Evolutionary conservation across 257 asterid species (phyloP), one percentile per base, ranked within the genome.

Genomic region (Solanum sejunctum): DNA sequence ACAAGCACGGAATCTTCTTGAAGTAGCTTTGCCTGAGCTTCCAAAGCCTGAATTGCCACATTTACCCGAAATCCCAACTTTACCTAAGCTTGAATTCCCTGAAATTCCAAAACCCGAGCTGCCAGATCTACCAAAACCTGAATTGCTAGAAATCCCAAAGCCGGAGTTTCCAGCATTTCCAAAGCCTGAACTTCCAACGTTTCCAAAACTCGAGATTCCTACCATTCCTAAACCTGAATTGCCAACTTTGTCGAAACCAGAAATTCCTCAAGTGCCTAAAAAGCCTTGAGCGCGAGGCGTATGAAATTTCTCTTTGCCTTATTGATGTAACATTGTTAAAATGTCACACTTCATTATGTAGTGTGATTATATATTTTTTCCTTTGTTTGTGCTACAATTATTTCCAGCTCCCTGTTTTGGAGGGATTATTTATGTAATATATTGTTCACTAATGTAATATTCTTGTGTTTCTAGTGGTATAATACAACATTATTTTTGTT

Each of bases 91-190:
- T 7, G 83, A 86, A 21, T 1, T 80, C 3, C 49, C 21, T 0
- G 15, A 67, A 41, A 17, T 36, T 28, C 67, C 88, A 39, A 78
- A 84, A 12, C 79, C 88, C 12, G 79, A 84, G 10, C 6, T 87
- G 11, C 89, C 93, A 16, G 60, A 79, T 6, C 51, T 86, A 49
- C 90, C 89, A 9, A 87, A 86, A 52, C 88, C 88, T 5, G 61
- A 81, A 18, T 12, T 86, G 28, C 90, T 92, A 3, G 23, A 54
- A 28, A 28, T 28, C 3, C 32, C 32, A 28, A 28, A 28, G 32
- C 3, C 3, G 32, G 32, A 28, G 3, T 13, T 87, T 45, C 86
- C 89, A 23, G 47, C 80, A 6, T 2, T 86, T 7, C 39, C 39
- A 36, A 36, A 36, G 39, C 39, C 86, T 0, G 88, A 86, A 45